Evolutionary conservation across 352 stramenopile genomes (phyloP).

Genomic region (Phytophthora nicotianae): DNA sequence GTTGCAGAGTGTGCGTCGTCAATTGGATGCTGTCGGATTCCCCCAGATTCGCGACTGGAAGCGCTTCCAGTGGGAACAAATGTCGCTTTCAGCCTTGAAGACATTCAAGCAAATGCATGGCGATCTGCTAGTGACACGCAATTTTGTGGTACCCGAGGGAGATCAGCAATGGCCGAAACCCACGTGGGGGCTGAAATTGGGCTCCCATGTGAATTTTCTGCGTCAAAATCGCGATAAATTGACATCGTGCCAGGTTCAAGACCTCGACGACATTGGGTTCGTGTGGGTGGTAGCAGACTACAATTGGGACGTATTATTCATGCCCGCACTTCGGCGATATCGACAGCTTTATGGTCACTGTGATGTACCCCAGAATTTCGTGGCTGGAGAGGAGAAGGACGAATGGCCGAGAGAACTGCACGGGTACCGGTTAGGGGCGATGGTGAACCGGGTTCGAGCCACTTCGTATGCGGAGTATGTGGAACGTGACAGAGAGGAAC

Average conservation of each 20-base stretch:
- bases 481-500: slow-evolving; percentile 35
- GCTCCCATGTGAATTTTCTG: slow-evolving; percentile 42
- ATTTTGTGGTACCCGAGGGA: slow-evolving; percentile 42
- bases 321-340: slow-evolving; percentile 47
- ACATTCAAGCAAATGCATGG: slow-evolving; percentile 38
- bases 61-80: slow-evolving; percentile 46
- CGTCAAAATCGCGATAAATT: slow-evolving; percentile 33
- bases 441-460: slow-evolving; percentile 57
- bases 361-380: slow-evolving; percentile 48
- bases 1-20: slow-evolving; percentile 12
- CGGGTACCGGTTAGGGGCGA: slow-evolving; percentile 47
- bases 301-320: slow-evolving; percentile 41
- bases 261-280: slow-evolving; percentile 47
- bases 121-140: slow-evolving; percentile 43
- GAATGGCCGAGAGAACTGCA: slow-evolving; percentile 35
- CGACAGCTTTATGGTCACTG: slow-evolving; percentile 44
- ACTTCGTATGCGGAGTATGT: slow-evolving; percentile 40
- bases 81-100: slow-evolving; percentile 35
- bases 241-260: slow-evolving; percentile 30
- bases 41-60: slow-evolving; percentile 44
- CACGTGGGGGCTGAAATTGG: slow-evolving; percentile 46
- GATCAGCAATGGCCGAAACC: slow-evolving; percentile 37
- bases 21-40: slow-evolving; percentile 42
- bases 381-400: slow-evolving; percentile 26
- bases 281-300: slow-evolving; percentile 44